These are phyloP conservation scores for Alternaria burnsii DNA, from an alignment of 2,329 filamentous ascomycete species.

Conservation along the genomic window DNA sequence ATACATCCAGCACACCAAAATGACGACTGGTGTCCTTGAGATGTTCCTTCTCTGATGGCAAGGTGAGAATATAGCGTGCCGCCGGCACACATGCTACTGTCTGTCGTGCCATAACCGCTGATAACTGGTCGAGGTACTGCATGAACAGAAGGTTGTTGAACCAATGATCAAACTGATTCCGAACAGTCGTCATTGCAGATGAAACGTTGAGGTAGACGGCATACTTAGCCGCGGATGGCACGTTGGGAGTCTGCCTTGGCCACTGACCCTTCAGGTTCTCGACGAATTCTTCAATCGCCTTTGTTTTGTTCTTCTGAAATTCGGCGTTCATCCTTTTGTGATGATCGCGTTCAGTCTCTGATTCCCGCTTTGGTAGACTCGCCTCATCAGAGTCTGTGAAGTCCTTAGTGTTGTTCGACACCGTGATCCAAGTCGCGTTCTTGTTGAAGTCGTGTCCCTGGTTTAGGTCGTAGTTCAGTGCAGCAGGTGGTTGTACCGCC, in stretches of 20 bases:
- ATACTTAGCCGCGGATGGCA: constrained; percentile 9
- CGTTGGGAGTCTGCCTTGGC: constrained; percentile 21
- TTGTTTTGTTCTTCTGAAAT: constrained; percentile 12
- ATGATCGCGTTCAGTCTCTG: constrained; percentile 23
- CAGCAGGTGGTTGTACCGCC: constrained; percentile 18
- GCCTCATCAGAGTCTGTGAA: constrained; percentile 25
- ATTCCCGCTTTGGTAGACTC: constrained; percentile 13
- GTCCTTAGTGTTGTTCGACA: not conserved
- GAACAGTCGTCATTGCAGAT: constrained; percentile 28
- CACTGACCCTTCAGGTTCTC: constrained; percentile 28
- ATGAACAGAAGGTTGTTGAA: constrained; percentile 54
- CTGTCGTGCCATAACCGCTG: constrained; percentile 19
- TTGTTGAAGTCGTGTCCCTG: constrained; percentile 16
- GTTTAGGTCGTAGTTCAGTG: constrained; percentile 7
- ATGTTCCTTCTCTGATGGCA: not conserved
- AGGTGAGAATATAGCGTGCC: not conserved
- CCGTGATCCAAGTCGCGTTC: constrained; percentile 5
- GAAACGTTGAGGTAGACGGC: constrained; percentile 24
- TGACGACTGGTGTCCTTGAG: not conserved
- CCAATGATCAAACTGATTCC: constrained; percentile 26
- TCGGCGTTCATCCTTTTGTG: constrained; percentile 10
- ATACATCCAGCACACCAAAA: constrained; percentile 13
- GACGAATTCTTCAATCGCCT: constrained; percentile 22
- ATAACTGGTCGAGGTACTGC: constrained; percentile 33
- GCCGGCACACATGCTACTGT: not conserved